Evolutionary conservation across 164 flowering plant genomes (phyloP), one percentile per base, ranked within the genome.

Genomic region (Umbilicus rupestris): DNA sequence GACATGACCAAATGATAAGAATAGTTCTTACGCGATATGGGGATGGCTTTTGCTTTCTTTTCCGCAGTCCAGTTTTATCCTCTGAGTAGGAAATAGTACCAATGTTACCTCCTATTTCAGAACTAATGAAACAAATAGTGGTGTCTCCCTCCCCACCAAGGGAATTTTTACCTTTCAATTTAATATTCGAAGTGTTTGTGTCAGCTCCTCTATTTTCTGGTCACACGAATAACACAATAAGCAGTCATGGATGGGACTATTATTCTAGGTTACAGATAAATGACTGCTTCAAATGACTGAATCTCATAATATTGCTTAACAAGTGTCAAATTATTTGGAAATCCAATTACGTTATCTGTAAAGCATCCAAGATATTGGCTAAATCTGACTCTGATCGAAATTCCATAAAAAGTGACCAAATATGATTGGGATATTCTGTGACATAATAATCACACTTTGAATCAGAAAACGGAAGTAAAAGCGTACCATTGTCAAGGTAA

Each of bases 401-500:
- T 20, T 49, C 22, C 9, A 49, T 49, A 6, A 20, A 49, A 15
- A 14, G 19, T 45, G 55, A 49, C 55, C 55, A 49, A 5, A 14
- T 41, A 22, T 49, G 10, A 20, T 22, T 49, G 28, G n/a, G 55
- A 20, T 20, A 49, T 5, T 9, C 26, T 19, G 55, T 49, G 20
- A 20, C 5, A 49, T 20, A 62, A 30, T 33, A 33, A 1, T 30
- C 22, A 49, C n/a, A 22, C 24, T 44, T 44, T 15, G 15, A 28
- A 35, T 60, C 39, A 17, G 20, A n/a, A 60, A 26, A 60, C 7
- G n/a, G 9, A 11, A 42, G 12, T 1, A 5, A 16, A 57, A 5
- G 12, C 45, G 60, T 64, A 79, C 82, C 84, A n/a, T 72, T 64
- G 68, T 77, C 79, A 46, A 74, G 60, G 24, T 68, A 62, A 7